Conservation (phyloP, 208 protist species). For the Wallacemonas sp. region DNA sequence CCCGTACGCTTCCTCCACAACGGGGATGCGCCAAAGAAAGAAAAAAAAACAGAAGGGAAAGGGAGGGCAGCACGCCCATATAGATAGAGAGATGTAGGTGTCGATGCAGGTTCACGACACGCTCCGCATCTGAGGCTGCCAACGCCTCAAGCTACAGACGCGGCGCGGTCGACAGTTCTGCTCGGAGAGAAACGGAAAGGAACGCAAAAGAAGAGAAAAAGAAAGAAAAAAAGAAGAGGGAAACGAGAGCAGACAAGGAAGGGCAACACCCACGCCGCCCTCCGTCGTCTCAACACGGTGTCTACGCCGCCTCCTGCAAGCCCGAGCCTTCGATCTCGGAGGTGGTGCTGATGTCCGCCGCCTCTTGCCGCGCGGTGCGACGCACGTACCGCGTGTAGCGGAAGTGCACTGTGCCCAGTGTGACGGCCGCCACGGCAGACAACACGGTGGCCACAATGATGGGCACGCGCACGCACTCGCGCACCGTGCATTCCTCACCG, state of each 20-base stretch:
- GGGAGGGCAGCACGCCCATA: not conserved
- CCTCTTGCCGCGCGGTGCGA: not conserved
- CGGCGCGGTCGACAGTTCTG: slow-evolving; percentile 9
- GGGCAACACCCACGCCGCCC: no score
- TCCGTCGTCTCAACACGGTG: no score
- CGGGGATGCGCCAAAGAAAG: not conserved
- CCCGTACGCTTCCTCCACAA: not conserved
- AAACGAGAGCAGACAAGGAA: slow-evolving; percentile 1
- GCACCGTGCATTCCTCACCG: slow-evolving; percentile 29
- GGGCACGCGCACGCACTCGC: slow-evolving; percentile 39
- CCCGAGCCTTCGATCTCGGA: not conserved
- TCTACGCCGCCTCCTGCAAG: no score
- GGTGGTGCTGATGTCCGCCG: not conserved
- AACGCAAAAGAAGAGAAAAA: not conserved
- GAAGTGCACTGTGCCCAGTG: slow-evolving; percentile 41
- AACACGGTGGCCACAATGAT: slow-evolving; percentile 47
- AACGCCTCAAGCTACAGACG: no score
- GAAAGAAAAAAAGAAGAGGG: slow-evolving; percentile 4
- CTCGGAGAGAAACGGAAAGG: slow-evolving; percentile 1
- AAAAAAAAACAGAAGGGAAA: slow-evolving; percentile 12
- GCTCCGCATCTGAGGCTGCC: no score
- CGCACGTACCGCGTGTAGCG: slow-evolving; percentile 52
- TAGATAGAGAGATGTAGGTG: not conserved
- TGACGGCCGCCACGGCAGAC: slow-evolving; percentile 29
- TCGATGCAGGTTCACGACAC: no score